Conservation (phyloP, 139 green algal genomes). For the Desmodesmus armatus region DNA sequence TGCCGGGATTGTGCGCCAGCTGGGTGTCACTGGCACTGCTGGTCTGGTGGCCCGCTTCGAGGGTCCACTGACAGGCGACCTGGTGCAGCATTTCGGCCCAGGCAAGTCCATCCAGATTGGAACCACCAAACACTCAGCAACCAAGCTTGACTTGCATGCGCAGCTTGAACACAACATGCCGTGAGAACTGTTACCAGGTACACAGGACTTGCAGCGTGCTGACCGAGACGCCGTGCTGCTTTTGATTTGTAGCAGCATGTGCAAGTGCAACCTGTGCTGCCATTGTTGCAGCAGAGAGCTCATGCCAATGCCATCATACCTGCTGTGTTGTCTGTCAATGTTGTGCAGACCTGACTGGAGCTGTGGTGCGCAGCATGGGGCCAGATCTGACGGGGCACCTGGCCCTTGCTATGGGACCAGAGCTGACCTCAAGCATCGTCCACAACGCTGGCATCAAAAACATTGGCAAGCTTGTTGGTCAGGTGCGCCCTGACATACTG, state of each 20-base stretch:
- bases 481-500: background rate
- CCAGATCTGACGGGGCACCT: conserved; percentile 32
- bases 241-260: too few species aligned
- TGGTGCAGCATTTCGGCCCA: conserved; percentile 36
- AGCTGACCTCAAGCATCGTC: conserved; percentile 41
- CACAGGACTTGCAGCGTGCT: too few species aligned
- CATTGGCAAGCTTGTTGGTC: conserved; percentile 11
- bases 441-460: conserved; percentile 1
- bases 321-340: conserved; percentile 24
- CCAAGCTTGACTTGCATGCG: too few species aligned
- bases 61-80: conserved; percentile 5
- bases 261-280: too few species aligned
- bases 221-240: too few species aligned
- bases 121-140: background rate
- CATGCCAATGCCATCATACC: background rate
- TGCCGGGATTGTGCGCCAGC: conserved; percentile 29
- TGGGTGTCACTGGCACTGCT: conserved; percentile 38
- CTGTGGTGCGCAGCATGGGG: conserved; percentile 28
- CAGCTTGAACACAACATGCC: too few species aligned
- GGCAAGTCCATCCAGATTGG: conserved; percentile 15
- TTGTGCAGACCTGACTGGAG: conserved; percentile 18
- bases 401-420: conserved; percentile 26
- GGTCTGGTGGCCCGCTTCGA: conserved; percentile 34
- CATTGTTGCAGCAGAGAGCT: too few species aligned
- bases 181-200: too few species aligned